Conservation (phyloP, 305 asterid species). For the Solanum aculeatissimum region DNA sequence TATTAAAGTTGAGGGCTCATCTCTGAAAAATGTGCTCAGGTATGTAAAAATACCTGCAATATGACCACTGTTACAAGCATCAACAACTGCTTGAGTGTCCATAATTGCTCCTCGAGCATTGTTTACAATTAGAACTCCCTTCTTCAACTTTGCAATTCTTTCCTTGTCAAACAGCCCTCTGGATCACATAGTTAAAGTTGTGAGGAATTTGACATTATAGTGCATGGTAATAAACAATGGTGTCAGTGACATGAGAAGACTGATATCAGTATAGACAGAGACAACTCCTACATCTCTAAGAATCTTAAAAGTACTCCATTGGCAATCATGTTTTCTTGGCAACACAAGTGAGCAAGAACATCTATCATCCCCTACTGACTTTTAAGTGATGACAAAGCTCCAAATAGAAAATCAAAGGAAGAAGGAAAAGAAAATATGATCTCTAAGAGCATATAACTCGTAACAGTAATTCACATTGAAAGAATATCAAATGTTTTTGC, state of each 20-base stretch:
- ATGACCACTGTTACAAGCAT: constrained; percentile 89
- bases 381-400: neutral
- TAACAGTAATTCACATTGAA: neutral
- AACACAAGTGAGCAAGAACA: neutral
- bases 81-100: constrained; percentile 96
- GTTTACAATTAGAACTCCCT: constrained; percentile 87
- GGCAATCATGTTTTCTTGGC: neutral
- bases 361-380: neutral
- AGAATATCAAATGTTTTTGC: neutral
- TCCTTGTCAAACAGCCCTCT: constrained; percentile 88
- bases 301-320: neutral
- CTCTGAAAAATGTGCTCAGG: neutral
- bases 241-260: neutral
- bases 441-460: neutral
- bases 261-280: neutral
- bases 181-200: neutral
- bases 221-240: neutral
- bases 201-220: neutral
- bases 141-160: constrained; percentile 73
- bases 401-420: neutral
- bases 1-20: neutral
- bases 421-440: neutral
- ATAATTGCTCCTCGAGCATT: constrained; percentile 97
- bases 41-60: constrained; percentile 55
- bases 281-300: neutral